Conservation (phyloP, 116 monocot genomes). For the Phalaenopsis hybrid region DNA sequence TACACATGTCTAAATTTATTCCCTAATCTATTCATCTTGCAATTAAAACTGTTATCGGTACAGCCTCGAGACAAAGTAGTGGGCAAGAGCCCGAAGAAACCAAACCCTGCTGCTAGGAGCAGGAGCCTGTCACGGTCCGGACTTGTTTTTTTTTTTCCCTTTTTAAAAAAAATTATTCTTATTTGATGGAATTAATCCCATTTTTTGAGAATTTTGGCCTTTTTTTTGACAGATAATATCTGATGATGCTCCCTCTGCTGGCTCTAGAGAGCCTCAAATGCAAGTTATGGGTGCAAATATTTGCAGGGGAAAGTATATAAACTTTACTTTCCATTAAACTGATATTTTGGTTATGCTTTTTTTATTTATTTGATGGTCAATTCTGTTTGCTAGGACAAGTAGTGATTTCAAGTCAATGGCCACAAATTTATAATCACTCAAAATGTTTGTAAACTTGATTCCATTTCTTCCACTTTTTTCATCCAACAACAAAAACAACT, state of each 20-base stretch:
- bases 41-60: not conserved
- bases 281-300: not conserved
- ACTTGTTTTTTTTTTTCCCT: conserved; percentile 7
- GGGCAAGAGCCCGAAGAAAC: conserved; percentile 5
- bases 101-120: conserved; percentile 7
- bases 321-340: too few relatives aligned
- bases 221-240: not conserved
- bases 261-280: not conserved
- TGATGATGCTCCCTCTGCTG: not conserved
- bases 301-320: not conserved
- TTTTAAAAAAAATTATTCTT: not conserved
- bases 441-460: not conserved
- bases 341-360: not conserved
- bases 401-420: not conserved
- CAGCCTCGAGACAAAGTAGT: conserved; percentile 7
- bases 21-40: not conserved
- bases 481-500: not conserved
- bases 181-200: not conserved
- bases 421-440: not conserved
- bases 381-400: not conserved
- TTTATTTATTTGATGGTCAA: not conserved
- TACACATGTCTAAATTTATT: too few relatives aligned
- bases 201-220: not conserved
- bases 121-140: conserved; percentile 26
- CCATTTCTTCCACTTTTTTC: not conserved